A percentile compares a stretch with the other conserved stretches of the same genome.
Conservation (phyloP, 2,329 filamentous ascomycete species). For the Penicillium sp. region DNA sequence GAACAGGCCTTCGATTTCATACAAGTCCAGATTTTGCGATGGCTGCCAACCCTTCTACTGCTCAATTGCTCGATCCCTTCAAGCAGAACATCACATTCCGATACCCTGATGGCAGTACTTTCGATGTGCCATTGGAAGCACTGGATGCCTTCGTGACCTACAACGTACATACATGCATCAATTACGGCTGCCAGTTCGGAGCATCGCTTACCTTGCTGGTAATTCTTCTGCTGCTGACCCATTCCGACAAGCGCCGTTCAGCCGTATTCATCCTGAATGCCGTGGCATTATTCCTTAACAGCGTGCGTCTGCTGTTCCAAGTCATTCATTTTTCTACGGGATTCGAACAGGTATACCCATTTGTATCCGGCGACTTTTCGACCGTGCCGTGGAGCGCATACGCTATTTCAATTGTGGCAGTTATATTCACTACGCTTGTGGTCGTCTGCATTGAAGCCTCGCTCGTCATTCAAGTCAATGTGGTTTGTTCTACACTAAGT, state of each 20-base stretch:
- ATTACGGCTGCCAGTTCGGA: conserved; percentile 68
- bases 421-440: conserved; percentile 52
- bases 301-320: conserved; percentile 49
- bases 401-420: conserved; percentile 47
- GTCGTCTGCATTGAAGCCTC: conserved; percentile 56
- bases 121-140: conserved; percentile 42
- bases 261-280: conserved; percentile 64
- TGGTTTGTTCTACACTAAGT: conserved; percentile 55
- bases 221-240: conserved; percentile 65
- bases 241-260: conserved; percentile 60
- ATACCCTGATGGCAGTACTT: conserved; percentile 42
- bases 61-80: conserved; percentile 49
- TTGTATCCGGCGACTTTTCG: conserved; percentile 54
- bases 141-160: conserved; percentile 49
- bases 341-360: conserved; percentile 60
- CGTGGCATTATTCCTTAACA: conserved; percentile 57
- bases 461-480: conserved; percentile 60
- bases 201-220: conserved; percentile 62
- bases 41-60: conserved; percentile 4
- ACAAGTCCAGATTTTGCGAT: conserved; percentile 6
- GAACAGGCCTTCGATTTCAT: conserved; percentile 7
- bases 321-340: conserved; percentile 57
- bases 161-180: conserved; percentile 53
- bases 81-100: conserved; percentile 51
- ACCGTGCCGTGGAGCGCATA: conserved; percentile 46